Evolutionary conservation across 106 monocot genomes (phyloP), one percentile per base, ranked within the genome.

Genomic region (Agapanthus africanus): DNA sequence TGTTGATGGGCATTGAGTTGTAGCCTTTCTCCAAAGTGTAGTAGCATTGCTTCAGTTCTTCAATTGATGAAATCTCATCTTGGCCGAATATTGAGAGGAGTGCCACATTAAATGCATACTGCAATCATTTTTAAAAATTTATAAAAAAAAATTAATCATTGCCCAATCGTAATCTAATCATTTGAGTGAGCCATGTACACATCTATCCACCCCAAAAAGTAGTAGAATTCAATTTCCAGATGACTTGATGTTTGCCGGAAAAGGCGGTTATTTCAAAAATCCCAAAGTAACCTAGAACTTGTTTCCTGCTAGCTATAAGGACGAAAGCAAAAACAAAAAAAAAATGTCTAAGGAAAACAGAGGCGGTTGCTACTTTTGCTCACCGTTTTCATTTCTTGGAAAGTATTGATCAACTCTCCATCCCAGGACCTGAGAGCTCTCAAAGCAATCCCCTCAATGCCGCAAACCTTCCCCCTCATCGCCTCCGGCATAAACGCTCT

Each of bases 361-460:
- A n/a, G n/a, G n/a, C n/a, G n/a, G n/a, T n/a, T n/a, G n/a, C n/a
- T n/a, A n/a, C n/a, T n/a, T n/a, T 42, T 42, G 15, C 81, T 77
- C 21, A 94, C 94, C 39, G 82, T 81, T 71, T 94, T 94, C 94
- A 94, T 94, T 63, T 94, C 90, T 63, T 87, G 90, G 75, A 77
- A 90, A 18, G 90, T 84, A 50, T 87, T 90, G 80, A 94, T 74
- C 31, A 68, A 13, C 11, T 74, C 77, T 9, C 87, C 84, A 5
- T 94, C 87, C 87, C 87, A 90, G n/a, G 90, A 82, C 1, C 54
- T n/a, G 35, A 94, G 87, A 36, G 76, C 28, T 8, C 71, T 62
- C 18, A 70, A 14, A 25, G 94, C 94, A 40, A 81, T 59, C 0
- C 59, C 76, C 77, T 94, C 90, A 42, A 90, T 61, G 36, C 67